phyloP scores from a whole-genome alignment of 176 grass and related monocot species.

The Thinopyrum elongatum region DNA sequence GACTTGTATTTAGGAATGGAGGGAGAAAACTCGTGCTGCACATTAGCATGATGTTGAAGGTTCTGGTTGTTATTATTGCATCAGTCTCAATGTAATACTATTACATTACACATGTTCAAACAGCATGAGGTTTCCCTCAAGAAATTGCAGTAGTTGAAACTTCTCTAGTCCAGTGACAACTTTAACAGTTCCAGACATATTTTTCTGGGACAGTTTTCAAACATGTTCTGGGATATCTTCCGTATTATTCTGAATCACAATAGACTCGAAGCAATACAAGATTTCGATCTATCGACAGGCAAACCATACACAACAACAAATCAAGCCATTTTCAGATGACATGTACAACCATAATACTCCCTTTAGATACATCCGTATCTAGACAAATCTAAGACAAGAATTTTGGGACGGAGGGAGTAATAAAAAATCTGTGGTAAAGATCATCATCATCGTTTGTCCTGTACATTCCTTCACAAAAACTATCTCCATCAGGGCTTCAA shows the following conservation, averaged over 20 bases:
- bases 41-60: too few relatives aligned
- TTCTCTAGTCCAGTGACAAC: neutral
- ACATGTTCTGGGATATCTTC: neutral
- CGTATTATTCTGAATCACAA: neutral
- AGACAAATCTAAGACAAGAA: too few relatives aligned
- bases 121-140: neutral
- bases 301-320: neutral
- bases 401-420: too few relatives aligned
- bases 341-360: conserved; percentile 21
- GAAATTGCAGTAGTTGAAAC: neutral
- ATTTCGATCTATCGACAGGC: neutral
- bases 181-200: neutral
- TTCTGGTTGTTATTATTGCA: too few relatives aligned
- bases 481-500: neutral
- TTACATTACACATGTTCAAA: neutral
- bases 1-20: too few relatives aligned
- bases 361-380: too few relatives aligned
- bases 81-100: too few relatives aligned
- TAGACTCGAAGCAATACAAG: neutral
- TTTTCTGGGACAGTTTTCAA: neutral
- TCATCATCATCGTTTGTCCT: conserved; percentile 5
- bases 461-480: conserved; percentile 23
- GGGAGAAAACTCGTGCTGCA: too few relatives aligned
- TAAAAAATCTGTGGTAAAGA: neutral
- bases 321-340: neutral